Evolutionary conservation across 1,284 basidiomycete genomes (phyloP).

Genomic region (Trichosporon sp.): DNA sequence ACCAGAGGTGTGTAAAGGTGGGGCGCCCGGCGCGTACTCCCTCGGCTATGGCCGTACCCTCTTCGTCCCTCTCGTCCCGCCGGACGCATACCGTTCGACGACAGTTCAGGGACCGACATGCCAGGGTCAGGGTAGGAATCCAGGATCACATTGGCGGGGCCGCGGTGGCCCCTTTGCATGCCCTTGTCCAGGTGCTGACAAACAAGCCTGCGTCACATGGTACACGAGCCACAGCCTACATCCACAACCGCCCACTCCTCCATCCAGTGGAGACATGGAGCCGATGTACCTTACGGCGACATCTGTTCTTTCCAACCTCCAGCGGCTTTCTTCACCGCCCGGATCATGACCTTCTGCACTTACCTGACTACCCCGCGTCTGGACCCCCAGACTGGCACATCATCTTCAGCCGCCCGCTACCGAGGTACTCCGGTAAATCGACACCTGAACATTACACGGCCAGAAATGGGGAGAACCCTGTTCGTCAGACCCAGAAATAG

Average conservation of each 20-base stretch:
- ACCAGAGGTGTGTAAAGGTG: neutral
- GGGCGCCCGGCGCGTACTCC: neutral
- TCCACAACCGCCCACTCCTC: neutral
- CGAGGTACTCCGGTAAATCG: neutral
- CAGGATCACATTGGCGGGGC: neutral
- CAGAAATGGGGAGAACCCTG: no score
- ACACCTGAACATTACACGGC: no score
- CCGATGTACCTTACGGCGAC: no score
- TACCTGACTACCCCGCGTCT: neutral
- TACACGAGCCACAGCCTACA: neutral
- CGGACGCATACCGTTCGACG: no score
- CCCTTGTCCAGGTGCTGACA: neutral
- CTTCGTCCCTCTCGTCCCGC: no score
- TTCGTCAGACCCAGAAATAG: neutral
- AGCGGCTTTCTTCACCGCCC: neutral
- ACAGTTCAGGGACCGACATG: no score
- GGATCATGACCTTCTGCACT: neutral
- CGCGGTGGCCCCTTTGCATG: neutral
- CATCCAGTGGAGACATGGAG: no score
- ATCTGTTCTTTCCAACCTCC: neutral
- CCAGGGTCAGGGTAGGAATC: no score
- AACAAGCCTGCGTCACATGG: neutral
- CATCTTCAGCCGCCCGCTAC: neutral
- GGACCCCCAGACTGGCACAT: neutral
- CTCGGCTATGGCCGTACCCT: neutral